Evolutionary conservation across 768 basidiomycete species (phyloP).

Genomic region (Mrakia blollopis): DNA sequence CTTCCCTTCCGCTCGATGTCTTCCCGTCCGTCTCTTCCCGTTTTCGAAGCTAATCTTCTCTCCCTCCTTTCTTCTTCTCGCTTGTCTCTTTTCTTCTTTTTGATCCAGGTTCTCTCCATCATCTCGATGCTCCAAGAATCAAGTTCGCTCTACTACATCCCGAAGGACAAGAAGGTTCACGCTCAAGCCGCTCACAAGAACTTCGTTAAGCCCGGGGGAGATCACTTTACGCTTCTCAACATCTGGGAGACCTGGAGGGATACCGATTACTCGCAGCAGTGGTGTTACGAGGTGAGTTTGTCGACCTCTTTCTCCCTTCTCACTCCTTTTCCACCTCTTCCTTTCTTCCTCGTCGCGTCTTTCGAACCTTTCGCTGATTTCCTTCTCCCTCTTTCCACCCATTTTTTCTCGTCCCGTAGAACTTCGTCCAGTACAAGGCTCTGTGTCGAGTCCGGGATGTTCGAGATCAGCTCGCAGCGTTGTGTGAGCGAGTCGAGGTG

Average conservation of each 20-base stretch:
- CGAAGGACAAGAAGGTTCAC: conserved; percentile 96
- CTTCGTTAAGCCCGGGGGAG: conserved; percentile 90
- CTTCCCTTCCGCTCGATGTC: background rate
- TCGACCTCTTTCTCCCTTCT: background rate
- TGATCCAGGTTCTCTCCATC: conserved; percentile 88
- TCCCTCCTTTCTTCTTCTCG: background rate
- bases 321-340: background rate
- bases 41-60: background rate
- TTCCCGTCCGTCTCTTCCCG: background rate
- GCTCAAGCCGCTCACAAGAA: conserved; percentile 97
- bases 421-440: conserved; percentile 88
- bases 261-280: conserved; percentile 92
- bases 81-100: background rate
- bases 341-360: too few relatives aligned
- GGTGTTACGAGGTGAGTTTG: conserved; percentile 71
- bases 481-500: conserved; percentile 96
- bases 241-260: conserved; percentile 99
- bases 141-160: conserved; percentile 87
- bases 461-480: conserved; percentile 84
- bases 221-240: conserved; percentile 95
- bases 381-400: background rate
- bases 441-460: conserved; percentile 92
- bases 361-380: background rate
- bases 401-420: conserved; percentile 32
- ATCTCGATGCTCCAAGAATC: conserved; percentile 97